A percentile compares a stretch with the other conserved stretches of the same genome.
phyloP scores from a whole-genome alignment of 2,329 filamentous ascomycete species.

The Xylaria digitata region DNA sequence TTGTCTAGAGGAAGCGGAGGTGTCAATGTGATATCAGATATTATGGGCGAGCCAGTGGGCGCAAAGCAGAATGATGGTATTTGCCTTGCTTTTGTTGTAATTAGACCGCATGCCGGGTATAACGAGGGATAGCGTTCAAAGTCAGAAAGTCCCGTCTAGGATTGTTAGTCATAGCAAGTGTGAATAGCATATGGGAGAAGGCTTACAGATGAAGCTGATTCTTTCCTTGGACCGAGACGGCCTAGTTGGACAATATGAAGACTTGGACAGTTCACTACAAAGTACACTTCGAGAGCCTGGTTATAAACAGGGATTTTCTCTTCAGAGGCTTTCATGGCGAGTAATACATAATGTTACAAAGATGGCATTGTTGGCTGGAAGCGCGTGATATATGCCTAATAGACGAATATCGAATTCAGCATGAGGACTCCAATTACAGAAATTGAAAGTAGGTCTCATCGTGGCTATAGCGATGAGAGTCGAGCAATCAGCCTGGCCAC shows the following conservation, averaged over 20 bases:
- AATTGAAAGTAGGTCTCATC: neutral
- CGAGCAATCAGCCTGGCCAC: neutral
- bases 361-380: neutral
- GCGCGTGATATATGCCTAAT: neutral
- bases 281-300: slow-evolving; percentile 13
- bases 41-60: slow-evolving; percentile 12
- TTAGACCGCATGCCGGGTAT: slow-evolving; percentile 38
- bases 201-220: slow-evolving; percentile 9
- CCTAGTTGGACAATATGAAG: slow-evolving; percentile 12
- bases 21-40: slow-evolving; percentile 12
- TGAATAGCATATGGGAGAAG: neutral
- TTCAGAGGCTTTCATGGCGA: slow-evolving; percentile 19
- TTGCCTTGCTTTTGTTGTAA: slow-evolving; percentile 33
- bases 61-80: slow-evolving; percentile 23
- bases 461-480: neutral
- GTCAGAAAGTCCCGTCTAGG: slow-evolving; percentile 19
- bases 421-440: neutral
- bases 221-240: slow-evolving; percentile 10
- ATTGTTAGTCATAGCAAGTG: neutral
- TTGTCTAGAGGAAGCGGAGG: slow-evolving; percentile 17
- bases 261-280: slow-evolving; percentile 18
- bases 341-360: neutral
- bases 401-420: neutral
- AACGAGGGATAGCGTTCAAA: slow-evolving; percentile 40
- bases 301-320: slow-evolving; percentile 18